Percentiles rank a stretch among this genome's conserved stretches.
Conservation (phyloP, 2,329 filamentous ascomycete species). For the Fusarium sp. region DNA sequence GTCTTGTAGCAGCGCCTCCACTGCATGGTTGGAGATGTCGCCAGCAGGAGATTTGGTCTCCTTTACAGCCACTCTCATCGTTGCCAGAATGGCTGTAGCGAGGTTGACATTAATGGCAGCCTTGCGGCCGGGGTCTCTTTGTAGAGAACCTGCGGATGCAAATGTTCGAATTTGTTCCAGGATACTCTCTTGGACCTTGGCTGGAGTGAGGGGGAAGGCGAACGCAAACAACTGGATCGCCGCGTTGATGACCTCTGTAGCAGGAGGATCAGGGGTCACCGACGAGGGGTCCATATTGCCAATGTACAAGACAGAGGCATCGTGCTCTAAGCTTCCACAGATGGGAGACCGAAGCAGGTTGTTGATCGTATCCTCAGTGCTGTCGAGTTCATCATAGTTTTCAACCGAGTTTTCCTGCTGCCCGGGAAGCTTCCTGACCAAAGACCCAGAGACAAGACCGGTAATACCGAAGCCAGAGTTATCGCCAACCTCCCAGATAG, state of each 20-base stretch:
- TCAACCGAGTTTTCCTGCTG: conserved; percentile 67
- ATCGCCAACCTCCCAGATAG: conserved; percentile 93
- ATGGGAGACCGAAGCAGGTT: conserved; percentile 74
- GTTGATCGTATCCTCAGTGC: conserved; percentile 74
- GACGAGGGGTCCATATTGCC: conserved; percentile 56
- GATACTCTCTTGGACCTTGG: conserved; percentile 95
- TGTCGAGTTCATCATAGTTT: conserved; percentile 61
- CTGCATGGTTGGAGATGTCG: conserved; percentile 77
- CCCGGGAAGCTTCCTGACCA: conserved; percentile 75
- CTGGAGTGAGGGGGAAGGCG: conserved; percentile 85
- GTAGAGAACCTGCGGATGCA: conserved; percentile 80
- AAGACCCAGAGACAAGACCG: conserved; percentile 82
- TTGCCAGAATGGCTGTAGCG: conserved; percentile 80
- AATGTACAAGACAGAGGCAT: conserved; percentile 84
- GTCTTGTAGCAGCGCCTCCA: conserved; percentile 87
- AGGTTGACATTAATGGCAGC: conserved; percentile 93
- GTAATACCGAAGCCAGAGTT: conserved; percentile 96
- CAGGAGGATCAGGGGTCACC: conserved; percentile 76
- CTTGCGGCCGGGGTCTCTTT: conserved; percentile 87
- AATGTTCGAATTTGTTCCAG: conserved; percentile 94
- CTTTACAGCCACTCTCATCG: conserved; percentile 84
- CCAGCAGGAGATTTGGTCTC: conserved; percentile 80
- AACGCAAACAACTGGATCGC: conserved; percentile 94
- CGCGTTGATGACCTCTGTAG: conserved; percentile 93
- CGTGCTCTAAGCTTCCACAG: conserved; percentile 87